Conservation (phyloP, 495 filamentous ascomycete genomes). For the Penicillium waksmanii region DNA sequence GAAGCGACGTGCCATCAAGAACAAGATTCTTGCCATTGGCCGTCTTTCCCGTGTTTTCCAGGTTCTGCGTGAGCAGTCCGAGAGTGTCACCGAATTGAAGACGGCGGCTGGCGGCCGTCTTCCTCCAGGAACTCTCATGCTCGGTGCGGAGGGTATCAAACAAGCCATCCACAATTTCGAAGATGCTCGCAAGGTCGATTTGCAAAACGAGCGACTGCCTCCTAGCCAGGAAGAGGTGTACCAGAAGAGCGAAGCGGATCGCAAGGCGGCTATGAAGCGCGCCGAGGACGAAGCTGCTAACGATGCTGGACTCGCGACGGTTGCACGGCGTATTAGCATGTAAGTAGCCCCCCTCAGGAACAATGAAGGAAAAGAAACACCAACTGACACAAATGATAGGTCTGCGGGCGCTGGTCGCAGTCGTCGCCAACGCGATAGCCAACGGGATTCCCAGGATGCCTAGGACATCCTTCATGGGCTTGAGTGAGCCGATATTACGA, state of each 20-base stretch:
- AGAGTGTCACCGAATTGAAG: constrained; percentile 96
- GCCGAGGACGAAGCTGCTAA: constrained; percentile 88
- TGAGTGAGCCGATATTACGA: constrained; percentile 33
- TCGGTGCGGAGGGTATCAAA: constrained; percentile 97
- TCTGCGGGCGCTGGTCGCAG: constrained; percentile 42
- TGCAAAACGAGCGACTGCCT: constrained; percentile 93
- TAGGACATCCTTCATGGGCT: constrained; percentile 18
- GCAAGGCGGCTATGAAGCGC: constrained; percentile 79
- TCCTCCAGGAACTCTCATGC: constrained; percentile 94
- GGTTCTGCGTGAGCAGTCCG: constrained; percentile 94
- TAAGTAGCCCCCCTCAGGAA: constrained; percentile 54
- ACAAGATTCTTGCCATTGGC: constrained; percentile 98
- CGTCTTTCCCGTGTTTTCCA: constrained; percentile 98
- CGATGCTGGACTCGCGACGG: constrained; percentile 78
- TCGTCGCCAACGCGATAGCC: constrained; percentile 38
- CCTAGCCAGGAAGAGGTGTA: constrained; percentile 91
- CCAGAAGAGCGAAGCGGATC: constrained; percentile 74
- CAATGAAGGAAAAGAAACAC: background rate
- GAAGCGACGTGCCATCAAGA: constrained; percentile 96
- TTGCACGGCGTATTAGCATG: constrained; percentile 95
- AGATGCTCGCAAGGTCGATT: constrained; percentile 95
- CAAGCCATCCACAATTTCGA: constrained; percentile 98
- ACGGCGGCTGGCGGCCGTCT: constrained; percentile 92
- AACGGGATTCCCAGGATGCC: constrained; percentile 27
- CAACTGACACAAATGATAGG: constrained; percentile 31